A percentile compares a stretch with the other conserved stretches of the same genome.
These are phyloP conservation scores for Rhizopogon vinicolor DNA, from an alignment of 768 basidiomycete species.

Conservation along the genomic window DNA sequence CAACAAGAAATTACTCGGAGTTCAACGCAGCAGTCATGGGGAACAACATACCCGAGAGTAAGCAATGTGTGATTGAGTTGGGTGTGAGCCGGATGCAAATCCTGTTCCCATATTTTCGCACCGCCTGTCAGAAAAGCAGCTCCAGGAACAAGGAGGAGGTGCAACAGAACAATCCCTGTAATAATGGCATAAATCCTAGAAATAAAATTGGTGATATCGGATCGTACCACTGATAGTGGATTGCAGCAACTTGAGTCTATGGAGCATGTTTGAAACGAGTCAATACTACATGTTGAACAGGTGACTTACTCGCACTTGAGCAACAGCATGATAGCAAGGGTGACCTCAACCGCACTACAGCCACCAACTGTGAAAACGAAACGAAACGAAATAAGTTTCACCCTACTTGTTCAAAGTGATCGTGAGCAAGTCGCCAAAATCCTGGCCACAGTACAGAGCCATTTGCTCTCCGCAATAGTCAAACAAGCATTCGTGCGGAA, in stretches of 20 bases:
- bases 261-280: background rate
- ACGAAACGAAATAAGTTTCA: background rate
- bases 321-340: conserved; percentile 66
- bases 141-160: conserved; percentile 68
- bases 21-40: background rate
- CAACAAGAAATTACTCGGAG: background rate
- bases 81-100: conserved; percentile 59
- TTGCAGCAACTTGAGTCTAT: conserved; percentile 58
- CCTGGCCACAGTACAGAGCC: conserved; percentile 43
- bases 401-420: conserved; percentile 64
- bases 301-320: conserved; percentile 63
- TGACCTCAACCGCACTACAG: conserved; percentile 62
- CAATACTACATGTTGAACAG: background rate
- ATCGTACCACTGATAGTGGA: conserved; percentile 60
- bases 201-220: background rate
- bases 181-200: too few species aligned
- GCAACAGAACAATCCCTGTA: conserved; percentile 66
- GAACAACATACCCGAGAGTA: conserved; percentile 52
- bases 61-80: conserved; percentile 68
- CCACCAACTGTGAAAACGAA: background rate
- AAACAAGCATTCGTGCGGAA: conserved; percentile 61
- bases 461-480: conserved; percentile 61
- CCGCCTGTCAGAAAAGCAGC: conserved; percentile 69
- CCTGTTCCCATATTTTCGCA: conserved; percentile 60
- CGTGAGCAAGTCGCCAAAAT: conserved; percentile 63